Conservation (phyloP, 306 rosid genomes). For the Vigna angularis region DNA sequence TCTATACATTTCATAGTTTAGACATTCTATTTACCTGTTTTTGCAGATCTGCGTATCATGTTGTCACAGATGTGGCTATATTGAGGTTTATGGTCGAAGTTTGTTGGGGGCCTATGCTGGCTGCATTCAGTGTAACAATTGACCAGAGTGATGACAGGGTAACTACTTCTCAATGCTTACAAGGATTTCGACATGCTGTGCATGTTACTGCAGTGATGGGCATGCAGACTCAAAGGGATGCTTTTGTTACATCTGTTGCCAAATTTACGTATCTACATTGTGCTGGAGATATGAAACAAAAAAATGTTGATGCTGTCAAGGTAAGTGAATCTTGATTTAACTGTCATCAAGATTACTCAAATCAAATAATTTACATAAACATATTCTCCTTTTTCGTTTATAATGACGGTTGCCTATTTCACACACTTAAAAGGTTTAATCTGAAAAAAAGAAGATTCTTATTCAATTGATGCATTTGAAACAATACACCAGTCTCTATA, state of each 20-base stretch:
- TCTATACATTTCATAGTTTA: conserved; percentile 15
- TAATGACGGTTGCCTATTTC: conserved; percentile 5
- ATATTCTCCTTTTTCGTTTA: conserved; percentile 32
- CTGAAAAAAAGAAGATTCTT: too few species aligned
- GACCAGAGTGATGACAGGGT: conserved; percentile 97
- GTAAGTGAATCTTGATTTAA: conserved; percentile 52
- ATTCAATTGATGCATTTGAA: too few species aligned
- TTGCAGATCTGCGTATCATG: conserved; percentile 90
- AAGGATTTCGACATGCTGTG: conserved; percentile 92
- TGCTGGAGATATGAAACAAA: conserved; percentile 99
- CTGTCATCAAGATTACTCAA: conserved; percentile 33
- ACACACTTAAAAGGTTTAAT: too few species aligned
- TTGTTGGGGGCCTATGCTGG: conserved; percentile 99
- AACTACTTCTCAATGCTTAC: conserved; percentile 90
- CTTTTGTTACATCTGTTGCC: conserved; percentile 97
- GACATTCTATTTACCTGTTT: conserved; percentile 43
- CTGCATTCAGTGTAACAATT: conserved; percentile 96
- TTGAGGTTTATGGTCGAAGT: conserved; percentile 99
- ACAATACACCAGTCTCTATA: too few species aligned
- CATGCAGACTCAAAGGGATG: conserved; percentile 99
- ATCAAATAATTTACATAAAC: conserved; percentile 20
- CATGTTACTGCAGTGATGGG: conserved; percentile 96
- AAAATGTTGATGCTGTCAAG: conserved; percentile 99
- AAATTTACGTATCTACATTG: conserved; percentile 95
- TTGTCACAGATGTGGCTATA: conserved; percentile 90